Evolutionary conservation across 106 monocot genomes (phyloP).

Genomic region (Allium cepa): DNA sequence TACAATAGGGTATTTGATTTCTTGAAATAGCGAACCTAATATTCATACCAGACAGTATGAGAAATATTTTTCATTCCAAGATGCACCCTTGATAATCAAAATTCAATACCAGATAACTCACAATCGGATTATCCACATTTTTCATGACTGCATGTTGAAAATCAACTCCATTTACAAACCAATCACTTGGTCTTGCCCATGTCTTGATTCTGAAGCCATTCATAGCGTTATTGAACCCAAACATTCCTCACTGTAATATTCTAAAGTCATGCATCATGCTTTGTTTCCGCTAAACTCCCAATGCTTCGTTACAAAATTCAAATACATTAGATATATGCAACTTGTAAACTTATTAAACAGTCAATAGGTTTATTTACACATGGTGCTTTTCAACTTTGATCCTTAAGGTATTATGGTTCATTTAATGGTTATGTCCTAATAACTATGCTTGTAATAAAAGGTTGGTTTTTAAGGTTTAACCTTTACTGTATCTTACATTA

Average conservation of each 20-base stretch:
- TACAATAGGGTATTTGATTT: no score
- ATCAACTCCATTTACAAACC: slow-evolving; percentile 5
- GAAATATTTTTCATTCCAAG: no score
- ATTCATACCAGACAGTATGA: no score
- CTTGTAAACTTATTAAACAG: not conserved
- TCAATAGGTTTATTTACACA: no score
- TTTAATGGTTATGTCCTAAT: no score
- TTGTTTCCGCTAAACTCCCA: not conserved
- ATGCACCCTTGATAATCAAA: no score
- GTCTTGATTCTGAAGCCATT: slow-evolving; percentile 28
- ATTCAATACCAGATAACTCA: not conserved
- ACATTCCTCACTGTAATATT: slow-evolving; percentile 7
- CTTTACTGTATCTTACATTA: no score
- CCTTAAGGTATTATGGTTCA: no score
- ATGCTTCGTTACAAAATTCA: slow-evolving; percentile 1
- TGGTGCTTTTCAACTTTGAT: no score
- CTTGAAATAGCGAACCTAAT: no score
- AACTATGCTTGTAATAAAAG: no score
- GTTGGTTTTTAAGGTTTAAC: no score
- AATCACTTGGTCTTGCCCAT: slow-evolving; percentile 4
- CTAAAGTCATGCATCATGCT: not conserved
- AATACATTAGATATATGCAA: not conserved
- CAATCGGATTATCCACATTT: slow-evolving; percentile 15
- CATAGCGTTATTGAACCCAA: slow-evolving; percentile 7
- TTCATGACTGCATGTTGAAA: slow-evolving; percentile 17